Evolutionary conservation across 148 eudicot species (phyloP).

Genomic region (Chenopodium quinoa): DNA sequence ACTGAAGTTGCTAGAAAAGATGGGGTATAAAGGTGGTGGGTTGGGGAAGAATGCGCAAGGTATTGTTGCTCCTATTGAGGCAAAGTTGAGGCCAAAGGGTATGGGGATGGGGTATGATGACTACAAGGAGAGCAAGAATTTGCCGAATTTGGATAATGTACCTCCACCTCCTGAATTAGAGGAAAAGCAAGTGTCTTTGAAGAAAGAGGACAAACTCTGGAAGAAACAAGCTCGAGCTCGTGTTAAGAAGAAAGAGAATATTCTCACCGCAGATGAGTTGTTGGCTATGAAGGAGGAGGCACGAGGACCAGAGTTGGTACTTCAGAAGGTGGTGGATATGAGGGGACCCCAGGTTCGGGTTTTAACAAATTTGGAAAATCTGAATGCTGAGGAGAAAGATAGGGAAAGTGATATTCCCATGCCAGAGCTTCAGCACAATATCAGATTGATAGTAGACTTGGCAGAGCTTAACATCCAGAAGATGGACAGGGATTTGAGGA

Average conservation of each 20-base stretch:
- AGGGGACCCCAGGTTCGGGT: slow-evolving; percentile 92
- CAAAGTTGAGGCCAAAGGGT: slow-evolving; percentile 67
- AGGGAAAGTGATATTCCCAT: slow-evolving; percentile 75
- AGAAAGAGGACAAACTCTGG: slow-evolving; percentile 59
- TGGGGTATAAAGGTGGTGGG: slow-evolving; percentile 90
- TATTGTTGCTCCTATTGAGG: slow-evolving; percentile 78
- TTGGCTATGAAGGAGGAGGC: slow-evolving; percentile 69
- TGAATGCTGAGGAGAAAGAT: slow-evolving; percentile 77
- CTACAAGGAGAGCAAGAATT: slow-evolving; percentile 46
- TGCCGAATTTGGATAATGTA: slow-evolving; percentile 34
- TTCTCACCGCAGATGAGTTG: slow-evolving; percentile 76
- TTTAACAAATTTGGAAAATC: slow-evolving; percentile 68
- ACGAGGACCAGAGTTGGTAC: slow-evolving; percentile 48
- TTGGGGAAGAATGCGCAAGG: slow-evolving; percentile 84
- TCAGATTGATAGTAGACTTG: slow-evolving; percentile 63
- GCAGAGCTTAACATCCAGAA: slow-evolving; percentile 73
- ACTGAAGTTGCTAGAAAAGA: slow-evolving; percentile 63
- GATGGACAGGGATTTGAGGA: slow-evolving; percentile 67
- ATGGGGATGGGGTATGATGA: slow-evolving; percentile 95
- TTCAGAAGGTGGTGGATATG: slow-evolving; percentile 84
- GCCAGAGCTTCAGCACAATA: slow-evolving; percentile 86
- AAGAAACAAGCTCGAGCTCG: slow-evolving; percentile 49
- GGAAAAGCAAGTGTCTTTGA: slow-evolving; percentile 36
- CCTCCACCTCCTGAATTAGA: slow-evolving; percentile 41
- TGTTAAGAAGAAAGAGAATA: slow-evolving; percentile 49